A percentile compares a stretch with the other conserved stretches of the same genome.
phyloP scores from a whole-genome alignment of 805 yeast species.

The Candida coleopterorum region DNA sequence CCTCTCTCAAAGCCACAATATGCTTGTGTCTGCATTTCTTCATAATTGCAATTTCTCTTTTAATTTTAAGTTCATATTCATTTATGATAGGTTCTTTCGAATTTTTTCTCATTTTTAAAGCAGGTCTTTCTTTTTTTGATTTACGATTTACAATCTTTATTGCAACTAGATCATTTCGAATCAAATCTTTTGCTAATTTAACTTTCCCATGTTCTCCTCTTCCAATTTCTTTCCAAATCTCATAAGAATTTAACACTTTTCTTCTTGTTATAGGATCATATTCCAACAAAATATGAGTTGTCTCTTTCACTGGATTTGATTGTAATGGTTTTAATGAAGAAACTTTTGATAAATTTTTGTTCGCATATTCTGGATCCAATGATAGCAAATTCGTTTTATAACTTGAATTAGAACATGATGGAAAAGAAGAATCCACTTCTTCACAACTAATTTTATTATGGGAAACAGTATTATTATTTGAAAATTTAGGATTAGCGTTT shows the following conservation, averaged over 20 bases:
- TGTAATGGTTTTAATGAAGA: slow-evolving; percentile 8
- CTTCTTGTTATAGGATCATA: slow-evolving; percentile 84
- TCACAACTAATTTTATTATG: not conserved
- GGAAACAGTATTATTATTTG: no score
- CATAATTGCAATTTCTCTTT: slow-evolving; percentile 41
- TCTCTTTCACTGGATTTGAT: slow-evolving; percentile 64
- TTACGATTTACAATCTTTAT: slow-evolving; percentile 86
- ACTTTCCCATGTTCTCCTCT: slow-evolving; percentile 99
- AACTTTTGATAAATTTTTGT: slow-evolving; percentile 1
- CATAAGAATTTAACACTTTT: slow-evolving; percentile 83
- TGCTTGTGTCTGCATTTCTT: slow-evolving; percentile 44
- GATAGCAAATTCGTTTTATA: not conserved
- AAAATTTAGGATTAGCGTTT: not conserved
- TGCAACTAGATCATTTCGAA: slow-evolving; percentile 70
- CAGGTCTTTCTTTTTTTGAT: slow-evolving; percentile 30
- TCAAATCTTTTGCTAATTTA: slow-evolving; percentile 75
- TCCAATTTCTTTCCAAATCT: slow-evolving; percentile 81
- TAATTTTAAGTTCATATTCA: slow-evolving; percentile 34
- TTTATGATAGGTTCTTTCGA: slow-evolving; percentile 12
- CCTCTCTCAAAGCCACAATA: slow-evolving; percentile 45
- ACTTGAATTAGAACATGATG: not conserved
- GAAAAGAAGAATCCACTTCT: not conserved
- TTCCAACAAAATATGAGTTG: slow-evolving; percentile 71
- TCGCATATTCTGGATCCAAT: not conserved
- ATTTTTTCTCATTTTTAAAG: slow-evolving; percentile 23